Evolutionary conservation across 2,329 filamentous ascomycete genomes (phyloP).

Genomic region (Colletotrichum nymphaeae): DNA sequence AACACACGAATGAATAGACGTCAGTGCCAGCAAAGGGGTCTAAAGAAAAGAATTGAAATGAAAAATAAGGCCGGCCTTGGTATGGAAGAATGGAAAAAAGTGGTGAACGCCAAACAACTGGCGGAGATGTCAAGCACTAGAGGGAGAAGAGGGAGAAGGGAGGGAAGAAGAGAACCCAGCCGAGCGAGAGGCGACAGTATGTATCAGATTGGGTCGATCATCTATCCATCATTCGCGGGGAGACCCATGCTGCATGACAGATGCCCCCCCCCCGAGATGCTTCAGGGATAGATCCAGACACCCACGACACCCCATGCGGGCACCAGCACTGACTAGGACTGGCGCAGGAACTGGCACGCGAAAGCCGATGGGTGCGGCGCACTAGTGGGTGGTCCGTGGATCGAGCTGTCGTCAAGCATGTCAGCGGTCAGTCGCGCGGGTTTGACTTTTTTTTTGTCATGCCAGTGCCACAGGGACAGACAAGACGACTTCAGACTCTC

Average conservation of each 20-base stretch:
- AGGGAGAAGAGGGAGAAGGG: constrained; percentile 27
- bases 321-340: constrained; percentile 36
- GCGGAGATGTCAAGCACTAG: constrained; percentile 9
- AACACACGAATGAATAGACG: constrained; percentile 19
- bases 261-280: constrained; percentile 25
- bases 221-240: constrained; percentile 34
- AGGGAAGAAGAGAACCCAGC: constrained; percentile 15
- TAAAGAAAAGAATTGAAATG: constrained; percentile 31
- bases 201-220: constrained; percentile 38
- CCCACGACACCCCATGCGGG: constrained; percentile 33
- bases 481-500: background rate
- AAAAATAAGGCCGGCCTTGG: constrained; percentile 36
- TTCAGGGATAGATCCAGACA: constrained; percentile 36
- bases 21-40: constrained; percentile 32
- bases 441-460: constrained; percentile 12
- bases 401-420: background rate
- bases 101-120: constrained; percentile 28
- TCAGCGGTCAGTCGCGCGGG: constrained; percentile 24
- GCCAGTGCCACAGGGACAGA: background rate
- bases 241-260: constrained; percentile 37
- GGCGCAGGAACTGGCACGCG: constrained; percentile 36
- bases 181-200: constrained; percentile 36
- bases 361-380: constrained; percentile 35
- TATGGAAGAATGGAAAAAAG: constrained; percentile 25
- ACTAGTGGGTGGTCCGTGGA: constrained; percentile 34